These are phyloP conservation scores for Hyaloscypha hepaticicola DNA, from an alignment of 495 filamentous ascomycete genomes.

Conservation along the genomic window DNA sequence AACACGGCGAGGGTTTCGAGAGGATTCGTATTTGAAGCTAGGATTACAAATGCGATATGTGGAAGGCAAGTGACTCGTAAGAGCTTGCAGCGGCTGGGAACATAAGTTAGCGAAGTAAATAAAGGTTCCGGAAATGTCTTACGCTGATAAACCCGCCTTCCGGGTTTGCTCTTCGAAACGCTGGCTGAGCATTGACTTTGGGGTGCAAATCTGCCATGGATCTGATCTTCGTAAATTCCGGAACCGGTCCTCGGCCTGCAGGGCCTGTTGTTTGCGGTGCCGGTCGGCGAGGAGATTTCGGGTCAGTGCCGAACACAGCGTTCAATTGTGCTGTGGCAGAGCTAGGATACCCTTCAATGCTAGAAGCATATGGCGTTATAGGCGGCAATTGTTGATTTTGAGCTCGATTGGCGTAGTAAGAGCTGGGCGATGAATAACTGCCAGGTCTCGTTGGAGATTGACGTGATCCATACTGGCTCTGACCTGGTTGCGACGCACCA, in stretches of 20 bases:
- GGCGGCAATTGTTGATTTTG: conserved; percentile 61
- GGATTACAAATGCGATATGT: conserved; percentile 99
- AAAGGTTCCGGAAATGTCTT: conserved; percentile 39
- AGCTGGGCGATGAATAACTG: conserved; percentile 47
- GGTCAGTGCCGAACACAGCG: conserved; percentile 68
- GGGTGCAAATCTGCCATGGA: conserved; percentile 74
- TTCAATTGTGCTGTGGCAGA: conserved; percentile 69
- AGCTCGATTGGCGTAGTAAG: conserved; percentile 49
- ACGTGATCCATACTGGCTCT: conserved; percentile 44
- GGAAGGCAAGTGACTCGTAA: conserved; percentile 88
- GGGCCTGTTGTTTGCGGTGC: conserved; percentile 45
- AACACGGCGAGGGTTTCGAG: conserved; percentile 93
- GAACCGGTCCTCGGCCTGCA: conserved; percentile 69
- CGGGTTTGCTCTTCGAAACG: conserved; percentile 90
- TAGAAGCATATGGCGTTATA: conserved; percentile 63
- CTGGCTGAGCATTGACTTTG: conserved; percentile 79
- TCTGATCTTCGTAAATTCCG: conserved; percentile 79
- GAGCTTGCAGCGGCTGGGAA: conserved; percentile 84
- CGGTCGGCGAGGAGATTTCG: conserved; percentile 66
- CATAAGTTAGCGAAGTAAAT: background rate
- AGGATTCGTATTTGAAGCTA: conserved; percentile 97
- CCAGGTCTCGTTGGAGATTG: conserved; percentile 49
- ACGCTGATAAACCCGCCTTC: conserved; percentile 99
- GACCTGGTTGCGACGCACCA: conserved; percentile 37
- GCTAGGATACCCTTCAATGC: conserved; percentile 61